A percentile compares a stretch with the other conserved stretches of the same genome.
phyloP scores from a whole-genome alignment of 495 filamentous ascomycete species.

The Aspergillus leporis region DNA sequence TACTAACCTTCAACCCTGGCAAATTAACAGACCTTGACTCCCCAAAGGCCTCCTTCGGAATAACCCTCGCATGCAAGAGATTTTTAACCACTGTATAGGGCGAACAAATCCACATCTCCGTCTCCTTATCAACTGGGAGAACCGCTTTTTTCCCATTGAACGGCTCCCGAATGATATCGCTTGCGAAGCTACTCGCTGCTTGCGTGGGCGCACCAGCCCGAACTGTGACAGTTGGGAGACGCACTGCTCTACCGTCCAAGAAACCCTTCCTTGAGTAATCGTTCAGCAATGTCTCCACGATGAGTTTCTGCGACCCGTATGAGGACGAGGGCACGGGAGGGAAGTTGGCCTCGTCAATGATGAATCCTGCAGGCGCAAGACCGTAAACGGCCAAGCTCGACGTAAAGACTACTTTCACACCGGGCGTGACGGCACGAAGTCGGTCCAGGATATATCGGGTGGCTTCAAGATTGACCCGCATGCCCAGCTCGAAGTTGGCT shows the following conservation, averaged over 20 bases:
- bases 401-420: conserved; percentile 61
- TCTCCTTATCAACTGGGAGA: conserved; percentile 57
- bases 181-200: conserved; percentile 74
- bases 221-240: conserved; percentile 75
- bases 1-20: conserved; percentile 69
- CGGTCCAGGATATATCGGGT: conserved; percentile 62
- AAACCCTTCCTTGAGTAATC: conserved; percentile 72
- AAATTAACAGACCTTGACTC: conserved; percentile 67
- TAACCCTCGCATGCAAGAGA: conserved; percentile 59
- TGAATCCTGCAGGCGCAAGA: conserved; percentile 40
- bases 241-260: conserved; percentile 64
- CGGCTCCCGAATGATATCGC: conserved; percentile 71
- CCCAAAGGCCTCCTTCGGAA: conserved; percentile 54
- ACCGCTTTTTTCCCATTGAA: conserved; percentile 63
- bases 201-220: conserved; percentile 71
- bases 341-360: conserved; percentile 57
- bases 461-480: conserved; percentile 75
- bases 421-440: conserved; percentile 57
- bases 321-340: conserved; percentile 66
- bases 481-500: conserved; percentile 71
- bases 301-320: conserved; percentile 80
- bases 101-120: conserved; percentile 65
- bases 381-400: conserved; percentile 66
- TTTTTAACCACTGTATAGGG: conserved; percentile 71
- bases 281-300: conserved; percentile 71